These are phyloP conservation scores for Erigeron philadelphicus DNA, from an alignment of 140 eudicot genomes.

Conservation along the genomic window DNA sequence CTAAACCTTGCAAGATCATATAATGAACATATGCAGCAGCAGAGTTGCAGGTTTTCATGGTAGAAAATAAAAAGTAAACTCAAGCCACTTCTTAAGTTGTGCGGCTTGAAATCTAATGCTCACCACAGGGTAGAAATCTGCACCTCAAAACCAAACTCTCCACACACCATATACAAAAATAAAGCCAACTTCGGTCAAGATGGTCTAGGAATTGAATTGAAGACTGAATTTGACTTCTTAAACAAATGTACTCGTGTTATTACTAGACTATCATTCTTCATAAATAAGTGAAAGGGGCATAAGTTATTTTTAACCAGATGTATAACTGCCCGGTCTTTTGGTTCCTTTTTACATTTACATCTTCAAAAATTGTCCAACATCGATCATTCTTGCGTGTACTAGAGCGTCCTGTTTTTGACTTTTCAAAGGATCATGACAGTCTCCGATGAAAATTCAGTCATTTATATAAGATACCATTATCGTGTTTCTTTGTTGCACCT, in stretches of 20 bases:
- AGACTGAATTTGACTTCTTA: background rate
- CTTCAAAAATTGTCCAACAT: background rate
- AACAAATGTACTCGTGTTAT: background rate
- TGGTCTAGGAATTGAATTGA: background rate
- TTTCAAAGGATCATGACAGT: background rate
- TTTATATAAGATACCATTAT: slow-evolving; percentile 16
- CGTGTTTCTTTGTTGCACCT: slow-evolving; percentile 20
- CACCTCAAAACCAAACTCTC: slow-evolving; percentile 18
- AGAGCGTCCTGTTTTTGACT: background rate
- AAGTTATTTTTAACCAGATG: background rate
- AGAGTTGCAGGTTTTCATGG: background rate
- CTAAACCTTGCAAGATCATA: background rate
- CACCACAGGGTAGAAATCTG: slow-evolving; percentile 7
- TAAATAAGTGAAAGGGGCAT: background rate
- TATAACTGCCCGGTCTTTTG: background rate
- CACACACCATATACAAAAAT: slow-evolving; percentile 15
- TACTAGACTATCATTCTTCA: background rate
- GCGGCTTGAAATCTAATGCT: slow-evolving; percentile 8
- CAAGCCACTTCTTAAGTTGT: slow-evolving; percentile 26
- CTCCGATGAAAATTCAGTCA: background rate
- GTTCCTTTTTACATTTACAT: too few species aligned
- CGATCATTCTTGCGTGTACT: background rate
- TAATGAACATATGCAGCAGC: slow-evolving; percentile 11
- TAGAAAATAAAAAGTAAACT: slow-evolving; percentile 6
- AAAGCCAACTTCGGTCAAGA: slow-evolving; percentile 10